Evolutionary conservation across 768 basidiomycete species (phyloP), one percentile per base, ranked within the genome.

Genomic region (Tylopilus subfusipes): DNA sequence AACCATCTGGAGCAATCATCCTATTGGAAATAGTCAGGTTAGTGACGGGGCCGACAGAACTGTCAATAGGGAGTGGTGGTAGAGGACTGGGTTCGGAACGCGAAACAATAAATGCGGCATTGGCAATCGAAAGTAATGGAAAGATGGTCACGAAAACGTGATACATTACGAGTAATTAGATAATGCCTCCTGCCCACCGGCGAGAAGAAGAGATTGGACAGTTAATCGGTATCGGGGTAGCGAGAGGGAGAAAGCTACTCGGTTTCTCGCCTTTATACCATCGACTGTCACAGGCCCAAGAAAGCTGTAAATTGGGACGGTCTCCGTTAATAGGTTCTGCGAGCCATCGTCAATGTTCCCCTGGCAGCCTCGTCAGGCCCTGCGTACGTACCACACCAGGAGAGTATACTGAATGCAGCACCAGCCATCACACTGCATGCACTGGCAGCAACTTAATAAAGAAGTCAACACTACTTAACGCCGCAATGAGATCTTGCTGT

Each of bases 1-100:
- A 80, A 19, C 81, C 79, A 70, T 82, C 82, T 12, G 38, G 38
- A 21, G 38, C 38, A 39, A 39, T 39, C 38, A 39, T 39, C 38
- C 38, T n/a, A 21, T 39, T 39, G 38, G n/a, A 19, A 21, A 39
- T 39, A 4, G 65, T 62, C 7, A 81, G 22, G 31, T 73, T 66
- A 22, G 63, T 56, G 27, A 30, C 29, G 3, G 65, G 38, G 25
- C 66, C 66, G 12, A 67, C 52, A 16, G 21, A 38, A 29, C 52
- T 19, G 0, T 21, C 38, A 9, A 21, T 10, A 39, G 38, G 8
- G 8, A 16, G 1, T 13, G 14, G 24, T n/a, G 31, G 34, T 30
- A 27, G 47, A 36, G 64, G 55, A 13, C 8, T 18, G 4, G 55
- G 18, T 27, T 27, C 21, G 3, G 56, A 54, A 54, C 56, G 60